Conservation (phyloP, 1,284 basidiomycete species). For the Athelia sp. region DNA sequence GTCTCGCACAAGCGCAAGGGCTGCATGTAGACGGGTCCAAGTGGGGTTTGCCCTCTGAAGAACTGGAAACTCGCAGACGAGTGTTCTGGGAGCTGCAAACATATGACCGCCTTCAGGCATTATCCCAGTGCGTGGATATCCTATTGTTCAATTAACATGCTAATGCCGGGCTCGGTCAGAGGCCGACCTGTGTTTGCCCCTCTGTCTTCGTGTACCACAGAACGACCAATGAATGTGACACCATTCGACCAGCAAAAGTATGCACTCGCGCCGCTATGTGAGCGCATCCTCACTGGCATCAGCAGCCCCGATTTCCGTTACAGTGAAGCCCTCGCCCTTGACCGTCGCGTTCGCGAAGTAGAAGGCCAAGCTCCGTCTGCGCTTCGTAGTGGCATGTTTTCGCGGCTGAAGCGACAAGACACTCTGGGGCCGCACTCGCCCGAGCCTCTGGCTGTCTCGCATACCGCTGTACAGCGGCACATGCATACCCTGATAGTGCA, state of each 20-base stretch:
- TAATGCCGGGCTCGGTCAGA: background rate
- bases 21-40: conserved; percentile 19
- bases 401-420: background rate
- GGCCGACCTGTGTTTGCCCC: conserved; percentile 1
- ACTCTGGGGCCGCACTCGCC: background rate
- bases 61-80: conserved; percentile 17
- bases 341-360: background rate
- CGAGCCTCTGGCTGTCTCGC: background rate
- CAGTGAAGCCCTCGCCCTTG: background rate
- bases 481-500: background rate
- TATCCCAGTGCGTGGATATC: background rate
- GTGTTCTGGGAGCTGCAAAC: conserved; percentile 17
- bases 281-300: background rate
- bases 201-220: background rate
- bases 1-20: conserved; percentile 18
- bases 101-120: conserved; percentile 15
- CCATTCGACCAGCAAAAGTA: conserved; percentile 1
- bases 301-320: background rate
- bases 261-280: background rate
- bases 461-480: background rate
- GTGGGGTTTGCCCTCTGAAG: conserved; percentile 15
- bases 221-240: background rate
- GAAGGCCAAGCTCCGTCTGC: background rate
- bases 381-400: background rate
- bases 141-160: background rate